Base-by-base conservation (phyloP, 352 stramenopile genomes). In the Globisporangium nunn region DNA sequence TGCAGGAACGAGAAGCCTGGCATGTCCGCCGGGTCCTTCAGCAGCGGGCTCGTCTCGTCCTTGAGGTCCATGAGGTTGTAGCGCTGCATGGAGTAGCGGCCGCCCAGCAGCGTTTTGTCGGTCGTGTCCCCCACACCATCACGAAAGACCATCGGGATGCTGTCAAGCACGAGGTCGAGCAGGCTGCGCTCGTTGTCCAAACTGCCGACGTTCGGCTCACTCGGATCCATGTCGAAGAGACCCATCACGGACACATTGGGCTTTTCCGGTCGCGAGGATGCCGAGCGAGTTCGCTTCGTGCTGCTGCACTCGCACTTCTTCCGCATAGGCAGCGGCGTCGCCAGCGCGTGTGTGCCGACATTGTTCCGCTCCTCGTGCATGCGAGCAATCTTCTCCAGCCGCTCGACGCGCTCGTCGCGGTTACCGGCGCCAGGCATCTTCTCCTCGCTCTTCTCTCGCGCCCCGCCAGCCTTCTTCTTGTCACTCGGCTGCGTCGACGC, bases 1-100 rank as follows among this genome's bases (percentile, higher is more conserved):
- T 95, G 82, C n/a, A 95, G 55, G 58, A 95, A 95, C 31, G 80
- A 91, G 59, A 92, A 95, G 10, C 82, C 85, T 8, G 72, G 54
- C 5, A 77, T 71, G 52, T 91, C 78, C 0, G 76, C 67, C 2
- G 82, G 73, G 51, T 93, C 85, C 47, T 80, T 77, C 10, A 86
- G 37, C 23, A 93, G 66, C 30, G 82, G 85, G 37, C 62, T 82
- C 30, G 64, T 71, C 10, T 64, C 65, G 1, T 64, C 61, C 0
- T 50, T 55, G 31, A 81, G 62, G 46, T 89, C 79, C 77, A 89
- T 85, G 47, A 78, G 43, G 39, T 85, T 81, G 58, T 87, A 89
- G 6, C 71, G 75, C 55, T 81, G 73, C 81, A 92, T 90, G 33
- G 84, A 64, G 56, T 91, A 93, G 17, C 82, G 79, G 3, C 85